A percentile compares a stretch with the other conserved stretches of the same genome.
Conservation (phyloP, 1,139 yeast genomes). For the Saccharomyces hybrid region DNA sequence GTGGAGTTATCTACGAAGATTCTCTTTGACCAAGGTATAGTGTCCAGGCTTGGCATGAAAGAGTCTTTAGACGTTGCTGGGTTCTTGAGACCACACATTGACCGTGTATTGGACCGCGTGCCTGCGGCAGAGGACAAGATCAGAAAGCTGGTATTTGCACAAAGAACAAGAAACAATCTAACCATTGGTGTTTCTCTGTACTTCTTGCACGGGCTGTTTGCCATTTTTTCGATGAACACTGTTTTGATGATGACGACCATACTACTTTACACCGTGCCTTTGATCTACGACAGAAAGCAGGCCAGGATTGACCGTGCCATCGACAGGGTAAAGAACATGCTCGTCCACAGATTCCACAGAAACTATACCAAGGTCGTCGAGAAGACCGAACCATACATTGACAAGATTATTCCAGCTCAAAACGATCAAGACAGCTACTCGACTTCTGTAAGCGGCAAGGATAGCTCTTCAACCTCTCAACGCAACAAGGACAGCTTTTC, state of each 20-base stretch:
- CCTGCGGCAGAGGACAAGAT: background rate
- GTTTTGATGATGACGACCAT: slow-evolving; percentile 50
- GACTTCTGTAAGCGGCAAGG: background rate
- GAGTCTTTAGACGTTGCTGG: slow-evolving; percentile 22
- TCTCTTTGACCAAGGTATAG: slow-evolving; percentile 60
- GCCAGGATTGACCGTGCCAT: slow-evolving; percentile 70
- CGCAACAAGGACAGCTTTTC: background rate
- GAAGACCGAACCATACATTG: background rate
- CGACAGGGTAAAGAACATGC: slow-evolving; percentile 42
- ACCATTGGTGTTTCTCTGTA: slow-evolving; percentile 37
- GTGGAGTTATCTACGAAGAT: slow-evolving; percentile 61
- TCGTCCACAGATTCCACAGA: background rate
- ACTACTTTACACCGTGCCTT: slow-evolving; percentile 65
- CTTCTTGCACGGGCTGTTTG: slow-evolving; percentile 61
- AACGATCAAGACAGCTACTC: background rate
- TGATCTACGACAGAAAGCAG: slow-evolving; percentile 62
- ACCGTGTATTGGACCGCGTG: slow-evolving; percentile 10
- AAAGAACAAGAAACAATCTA: slow-evolving; percentile 16
- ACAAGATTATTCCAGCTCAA: background rate
- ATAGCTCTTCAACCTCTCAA: background rate
- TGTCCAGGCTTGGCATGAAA: slow-evolving; percentile 38
- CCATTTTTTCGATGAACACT: slow-evolving; percentile 64
- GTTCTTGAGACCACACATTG: slow-evolving; percentile 41
- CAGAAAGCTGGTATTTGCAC: slow-evolving; percentile 9
- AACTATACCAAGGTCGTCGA: background rate